Evolutionary conservation across 2,329 filamentous ascomycete species (phyloP).

Genomic region (Trichoderma atroviride): DNA sequence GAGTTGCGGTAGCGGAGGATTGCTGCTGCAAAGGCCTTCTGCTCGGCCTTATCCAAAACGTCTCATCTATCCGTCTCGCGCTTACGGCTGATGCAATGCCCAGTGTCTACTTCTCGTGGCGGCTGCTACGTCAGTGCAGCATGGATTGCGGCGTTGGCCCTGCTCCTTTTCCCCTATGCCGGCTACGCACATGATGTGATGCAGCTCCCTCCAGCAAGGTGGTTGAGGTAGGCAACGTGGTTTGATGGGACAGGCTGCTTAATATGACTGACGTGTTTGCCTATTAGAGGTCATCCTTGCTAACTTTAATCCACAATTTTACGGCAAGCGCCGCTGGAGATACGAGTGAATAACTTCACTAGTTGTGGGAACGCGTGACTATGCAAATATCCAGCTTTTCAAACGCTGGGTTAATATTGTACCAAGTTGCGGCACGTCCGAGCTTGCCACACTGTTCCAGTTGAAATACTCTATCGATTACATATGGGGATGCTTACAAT

Average conservation of each 20-base stretch:
- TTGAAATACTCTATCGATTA: no score
- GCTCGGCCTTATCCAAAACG: background rate
- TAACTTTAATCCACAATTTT: background rate
- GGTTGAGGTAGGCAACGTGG: background rate
- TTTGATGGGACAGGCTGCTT: background rate
- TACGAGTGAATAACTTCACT: no score
- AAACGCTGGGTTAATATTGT: background rate
- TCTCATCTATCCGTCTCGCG: background rate
- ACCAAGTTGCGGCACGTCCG: background rate
- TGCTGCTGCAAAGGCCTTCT: background rate
- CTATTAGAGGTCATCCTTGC: background rate
- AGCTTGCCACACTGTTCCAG: no score
- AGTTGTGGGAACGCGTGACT: background rate
- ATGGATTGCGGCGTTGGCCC: background rate
- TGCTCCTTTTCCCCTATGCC: background rate
- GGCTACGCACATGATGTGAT: slow-evolving; percentile 21
- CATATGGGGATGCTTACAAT: background rate
- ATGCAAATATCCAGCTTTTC: background rate
- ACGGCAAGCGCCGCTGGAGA: background rate
- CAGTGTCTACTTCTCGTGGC: background rate
- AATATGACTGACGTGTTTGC: background rate
- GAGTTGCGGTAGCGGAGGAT: background rate
- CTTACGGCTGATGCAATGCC: background rate
- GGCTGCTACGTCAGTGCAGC: background rate
- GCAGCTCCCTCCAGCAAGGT: background rate